These are phyloP conservation scores for Gastrodia elata DNA, from an alignment of 106 monocot genomes.

Conservation along the genomic window DNA sequence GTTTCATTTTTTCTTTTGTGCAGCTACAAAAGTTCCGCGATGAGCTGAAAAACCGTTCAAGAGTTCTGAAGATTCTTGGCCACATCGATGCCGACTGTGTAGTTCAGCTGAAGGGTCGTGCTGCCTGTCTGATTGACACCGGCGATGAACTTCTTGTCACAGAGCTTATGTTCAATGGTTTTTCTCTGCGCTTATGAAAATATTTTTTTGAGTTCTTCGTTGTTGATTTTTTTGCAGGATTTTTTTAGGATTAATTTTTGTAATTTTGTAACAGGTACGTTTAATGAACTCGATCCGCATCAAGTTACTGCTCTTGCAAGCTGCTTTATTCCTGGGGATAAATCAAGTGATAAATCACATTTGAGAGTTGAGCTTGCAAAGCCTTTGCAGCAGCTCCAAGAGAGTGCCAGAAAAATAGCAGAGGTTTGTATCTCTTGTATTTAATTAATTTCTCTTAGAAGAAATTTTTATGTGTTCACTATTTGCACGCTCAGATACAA, in stretches of 20 bases:
- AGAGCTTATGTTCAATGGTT: constrained; percentile 98
- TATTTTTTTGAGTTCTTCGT: neutral
- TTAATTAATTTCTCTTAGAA: constrained; percentile 4
- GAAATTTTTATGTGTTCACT: neutral
- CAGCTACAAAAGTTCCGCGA: constrained; percentile 98
- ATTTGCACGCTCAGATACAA: constrained; percentile 70
- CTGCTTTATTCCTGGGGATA: constrained; percentile 95
- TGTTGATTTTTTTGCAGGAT: neutral
- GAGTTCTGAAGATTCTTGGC: constrained; percentile 93
- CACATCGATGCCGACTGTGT: constrained; percentile 97
- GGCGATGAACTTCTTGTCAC: constrained; percentile 98
- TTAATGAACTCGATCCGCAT: constrained; percentile 97
- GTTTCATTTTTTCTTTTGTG: constrained; percentile 2
- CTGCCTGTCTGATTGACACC: constrained; percentile 97
- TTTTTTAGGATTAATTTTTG: constrained; percentile 8
- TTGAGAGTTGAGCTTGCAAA: constrained; percentile 79
- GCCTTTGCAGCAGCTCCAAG: constrained; percentile 92
- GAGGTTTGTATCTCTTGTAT: constrained; percentile 43
- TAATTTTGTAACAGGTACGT: constrained; percentile 47
- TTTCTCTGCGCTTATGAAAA: neutral
- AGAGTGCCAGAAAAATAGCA: constrained; percentile 89
- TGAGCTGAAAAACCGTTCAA: constrained; percentile 87
- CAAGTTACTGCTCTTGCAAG: constrained; percentile 90
- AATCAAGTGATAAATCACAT: constrained; percentile 90
- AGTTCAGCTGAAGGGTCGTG: constrained; percentile 87